phyloP scores from a whole-genome alignment of 768 basidiomycete genomes.

The Termitomyces eurrhizus region DNA sequence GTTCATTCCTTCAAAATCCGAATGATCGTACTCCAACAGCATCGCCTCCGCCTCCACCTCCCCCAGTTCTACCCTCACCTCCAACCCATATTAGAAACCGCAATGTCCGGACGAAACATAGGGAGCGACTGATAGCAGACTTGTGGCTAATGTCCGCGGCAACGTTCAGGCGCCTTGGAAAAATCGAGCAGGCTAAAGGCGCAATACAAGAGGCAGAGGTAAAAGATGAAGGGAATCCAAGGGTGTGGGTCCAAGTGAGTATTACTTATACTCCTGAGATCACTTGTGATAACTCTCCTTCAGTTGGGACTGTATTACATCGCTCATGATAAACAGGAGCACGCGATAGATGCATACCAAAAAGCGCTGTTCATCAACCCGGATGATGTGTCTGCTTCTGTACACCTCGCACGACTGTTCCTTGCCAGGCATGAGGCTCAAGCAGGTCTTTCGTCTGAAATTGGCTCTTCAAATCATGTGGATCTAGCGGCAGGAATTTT shows the following conservation, averaged over 20 bases:
- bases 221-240: slow-evolving; percentile 78
- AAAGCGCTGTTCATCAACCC: slow-evolving; percentile 89
- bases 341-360: slow-evolving; percentile 73
- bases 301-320: slow-evolving; percentile 76
- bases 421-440: slow-evolving; percentile 32
- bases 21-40: slow-evolving; percentile 33
- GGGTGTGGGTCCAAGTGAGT: slow-evolving; percentile 90
- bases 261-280: neutral
- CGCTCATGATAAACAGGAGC: slow-evolving; percentile 50
- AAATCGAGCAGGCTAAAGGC: slow-evolving; percentile 84
- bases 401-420: slow-evolving; percentile 77
- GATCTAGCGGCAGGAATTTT: slow-evolving; percentile 85
- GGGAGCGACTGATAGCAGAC: slow-evolving; percentile 70
- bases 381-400: slow-evolving; percentile 70
- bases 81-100: slow-evolving; percentile 30
- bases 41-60: slow-evolving; percentile 38
- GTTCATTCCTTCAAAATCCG: slow-evolving; percentile 42
- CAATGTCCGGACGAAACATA: slow-evolving; percentile 48
- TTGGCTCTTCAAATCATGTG: slow-evolving; percentile 31
- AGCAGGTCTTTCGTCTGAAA: slow-evolving; percentile 24
- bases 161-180: slow-evolving; percentile 85
- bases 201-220: slow-evolving; percentile 96
- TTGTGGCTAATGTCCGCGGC: slow-evolving; percentile 95
- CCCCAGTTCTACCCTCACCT: slow-evolving; percentile 38
- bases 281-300: neutral